Evolutionary conservation across 2,329 filamentous ascomycete species (phyloP).

Genomic region (Paecilomyces sp.): DNA sequence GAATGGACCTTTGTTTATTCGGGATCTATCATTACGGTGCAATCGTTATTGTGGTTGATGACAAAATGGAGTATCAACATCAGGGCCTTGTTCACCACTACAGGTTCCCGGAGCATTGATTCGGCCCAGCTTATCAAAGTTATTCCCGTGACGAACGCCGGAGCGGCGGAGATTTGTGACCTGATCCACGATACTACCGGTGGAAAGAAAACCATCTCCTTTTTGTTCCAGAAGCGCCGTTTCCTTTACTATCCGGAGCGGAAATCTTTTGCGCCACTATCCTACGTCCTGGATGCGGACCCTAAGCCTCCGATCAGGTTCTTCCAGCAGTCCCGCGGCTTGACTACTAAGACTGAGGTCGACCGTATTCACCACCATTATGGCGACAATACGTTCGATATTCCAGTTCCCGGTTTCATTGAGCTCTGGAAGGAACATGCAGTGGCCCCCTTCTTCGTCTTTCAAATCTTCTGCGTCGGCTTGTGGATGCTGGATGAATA

Average conservation of each 20-base stretch:
- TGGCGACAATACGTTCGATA: conserved; percentile 93
- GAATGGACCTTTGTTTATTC: conserved; percentile 98
- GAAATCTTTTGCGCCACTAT: conserved; percentile 71
- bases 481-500: conserved; percentile 99
- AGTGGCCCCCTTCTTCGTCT: conserved; percentile 97
- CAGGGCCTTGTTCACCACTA: conserved; percentile 72
- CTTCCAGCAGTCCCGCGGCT: conserved; percentile 75
- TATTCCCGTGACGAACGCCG: conserved; percentile 81
- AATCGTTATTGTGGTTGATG: conserved; percentile 86
- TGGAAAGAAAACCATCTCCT: conserved; percentile 71
- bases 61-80: conserved; percentile 97
- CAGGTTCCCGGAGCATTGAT: conserved; percentile 59
- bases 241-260: conserved; percentile 73
- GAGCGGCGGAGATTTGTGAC: conserved; percentile 77
- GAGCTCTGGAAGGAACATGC: conserved; percentile 98
- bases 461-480: conserved; percentile 97
- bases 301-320: conserved; percentile 70
- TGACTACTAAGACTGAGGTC: conserved; percentile 67
- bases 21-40: conserved; percentile 77
- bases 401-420: conserved; percentile 89
- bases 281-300: conserved; percentile 76
- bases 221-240: conserved; percentile 95
- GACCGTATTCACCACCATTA: conserved; percentile 83
- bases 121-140: conserved; percentile 86
- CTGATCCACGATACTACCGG: conserved; percentile 68